Evolutionary conservation across 495 filamentous ascomycete genomes (phyloP).

Genomic region (Antarctomyces pellizariae): DNA sequence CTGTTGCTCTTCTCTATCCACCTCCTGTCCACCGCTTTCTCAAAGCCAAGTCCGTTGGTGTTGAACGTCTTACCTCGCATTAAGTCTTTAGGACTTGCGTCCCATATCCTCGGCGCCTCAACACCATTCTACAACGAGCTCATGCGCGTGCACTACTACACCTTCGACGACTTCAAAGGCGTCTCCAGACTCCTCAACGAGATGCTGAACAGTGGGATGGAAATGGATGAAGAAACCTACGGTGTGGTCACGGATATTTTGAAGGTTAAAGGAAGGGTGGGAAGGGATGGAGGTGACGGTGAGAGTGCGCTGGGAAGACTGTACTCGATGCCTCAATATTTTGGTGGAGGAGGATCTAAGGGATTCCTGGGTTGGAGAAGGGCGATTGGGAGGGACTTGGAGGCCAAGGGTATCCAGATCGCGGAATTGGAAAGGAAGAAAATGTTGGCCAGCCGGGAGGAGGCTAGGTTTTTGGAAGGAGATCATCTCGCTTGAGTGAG

Average conservation of each 20-base stretch:
- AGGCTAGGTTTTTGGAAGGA: too few relatives aligned
- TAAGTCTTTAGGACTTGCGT: slow-evolving; percentile 43
- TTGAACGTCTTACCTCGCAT: slow-evolving; percentile 42
- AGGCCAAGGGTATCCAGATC: too few relatives aligned
- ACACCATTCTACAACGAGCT: slow-evolving; percentile 56
- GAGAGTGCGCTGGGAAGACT: too few relatives aligned
- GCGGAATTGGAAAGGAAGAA: too few relatives aligned
- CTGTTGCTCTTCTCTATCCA: slow-evolving; percentile 39
- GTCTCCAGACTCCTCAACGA: slow-evolving; percentile 43
- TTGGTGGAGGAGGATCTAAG: too few relatives aligned
- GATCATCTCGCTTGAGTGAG: too few relatives aligned
- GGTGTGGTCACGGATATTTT: slow-evolving; percentile 20
- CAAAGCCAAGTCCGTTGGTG: slow-evolving; percentile 30
- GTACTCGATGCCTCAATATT: too few relatives aligned
- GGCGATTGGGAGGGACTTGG: too few relatives aligned
- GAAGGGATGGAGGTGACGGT: too few relatives aligned
- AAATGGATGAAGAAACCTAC: slow-evolving; percentile 31
- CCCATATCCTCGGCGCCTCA: slow-evolving; percentile 49
- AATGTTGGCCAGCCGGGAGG: too few relatives aligned
- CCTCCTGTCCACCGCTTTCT: slow-evolving; percentile 35
- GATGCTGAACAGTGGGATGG: slow-evolving; percentile 52
- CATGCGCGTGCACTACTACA: slow-evolving; percentile 36
- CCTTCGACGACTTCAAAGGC: slow-evolving; percentile 32
- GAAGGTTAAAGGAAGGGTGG: too few relatives aligned
- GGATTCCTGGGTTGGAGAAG: too few relatives aligned